Evolutionary conservation across 768 basidiomycete genomes (phyloP).

Genomic region (Kwoniella bestiolae): DNA sequence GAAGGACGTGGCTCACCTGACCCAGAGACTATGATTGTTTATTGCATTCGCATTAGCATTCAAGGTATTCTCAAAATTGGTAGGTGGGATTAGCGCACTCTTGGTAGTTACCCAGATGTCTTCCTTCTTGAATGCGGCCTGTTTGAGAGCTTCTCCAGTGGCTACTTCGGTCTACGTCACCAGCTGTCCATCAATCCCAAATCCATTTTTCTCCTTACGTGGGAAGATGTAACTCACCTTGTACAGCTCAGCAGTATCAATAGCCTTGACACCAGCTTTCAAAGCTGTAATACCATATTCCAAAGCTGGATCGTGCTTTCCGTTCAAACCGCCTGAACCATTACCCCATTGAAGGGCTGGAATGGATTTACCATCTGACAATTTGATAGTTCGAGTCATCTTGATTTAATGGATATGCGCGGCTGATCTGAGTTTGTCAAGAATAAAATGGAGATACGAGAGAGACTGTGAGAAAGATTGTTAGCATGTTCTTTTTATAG

Average conservation of each 20-base stretch:
- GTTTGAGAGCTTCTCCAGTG: slow-evolving; percentile 30
- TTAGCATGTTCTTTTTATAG: no score
- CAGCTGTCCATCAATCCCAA: no score
- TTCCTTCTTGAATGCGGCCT: slow-evolving; percentile 24
- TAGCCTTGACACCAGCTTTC: slow-evolving; percentile 44
- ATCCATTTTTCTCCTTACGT: no score
- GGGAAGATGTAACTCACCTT: background rate
- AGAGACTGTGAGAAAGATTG: no score
- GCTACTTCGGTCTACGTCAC: slow-evolving; percentile 43
- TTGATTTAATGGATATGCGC: background rate
- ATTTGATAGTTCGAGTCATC: slow-evolving; percentile 41
- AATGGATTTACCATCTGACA: slow-evolving; percentile 50
- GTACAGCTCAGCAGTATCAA: slow-evolving; percentile 53
- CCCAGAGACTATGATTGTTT: background rate
- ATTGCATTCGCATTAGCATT: no score
- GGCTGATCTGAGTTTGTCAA: no score
- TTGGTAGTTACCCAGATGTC: slow-evolving; percentile 50
- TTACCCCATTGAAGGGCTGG: slow-evolving; percentile 54
- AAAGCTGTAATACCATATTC: slow-evolving; percentile 37
- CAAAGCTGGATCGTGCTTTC: slow-evolving; percentile 33
- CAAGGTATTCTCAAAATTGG: background rate
- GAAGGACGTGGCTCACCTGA: slow-evolving; percentile 2
- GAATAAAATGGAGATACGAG: no score
- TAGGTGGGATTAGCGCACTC: slow-evolving; percentile 22
- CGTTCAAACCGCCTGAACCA: slow-evolving; percentile 29